These are phyloP conservation scores for Calonectria fujianensis DNA, from an alignment of 2,329 filamentous ascomycete genomes.

Conservation along the genomic window DNA sequence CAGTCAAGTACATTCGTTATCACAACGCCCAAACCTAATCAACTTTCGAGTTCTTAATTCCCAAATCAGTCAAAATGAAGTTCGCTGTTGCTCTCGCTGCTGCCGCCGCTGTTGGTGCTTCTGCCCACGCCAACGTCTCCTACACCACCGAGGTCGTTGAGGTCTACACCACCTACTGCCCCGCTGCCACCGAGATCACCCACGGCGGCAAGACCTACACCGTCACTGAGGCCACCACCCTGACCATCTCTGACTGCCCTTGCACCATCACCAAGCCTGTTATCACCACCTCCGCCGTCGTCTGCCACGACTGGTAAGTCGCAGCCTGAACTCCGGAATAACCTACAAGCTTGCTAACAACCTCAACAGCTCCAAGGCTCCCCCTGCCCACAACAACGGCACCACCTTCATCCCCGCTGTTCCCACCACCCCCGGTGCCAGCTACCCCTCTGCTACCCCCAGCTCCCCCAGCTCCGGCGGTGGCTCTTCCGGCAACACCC, in stretches of 20 bases:
- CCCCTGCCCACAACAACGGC: slow-evolving; percentile 29
- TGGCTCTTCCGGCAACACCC: slow-evolving; percentile 61
- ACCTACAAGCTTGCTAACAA: slow-evolving; percentile 1
- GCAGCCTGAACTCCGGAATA: not conserved
- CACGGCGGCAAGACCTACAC: slow-evolving; percentile 81
- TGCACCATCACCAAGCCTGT: slow-evolving; percentile 80
- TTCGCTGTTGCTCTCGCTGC: slow-evolving; percentile 73
- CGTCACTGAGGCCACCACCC: slow-evolving; percentile 80
- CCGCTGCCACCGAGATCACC: slow-evolving; percentile 77
- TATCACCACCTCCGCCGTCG: slow-evolving; percentile 69
- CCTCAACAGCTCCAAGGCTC: slow-evolving; percentile 36
- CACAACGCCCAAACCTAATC: slow-evolving; percentile 52
- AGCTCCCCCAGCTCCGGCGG: slow-evolving; percentile 47
- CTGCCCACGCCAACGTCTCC: slow-evolving; percentile 66
- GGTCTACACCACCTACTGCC: slow-evolving; percentile 83
- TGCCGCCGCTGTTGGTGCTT: slow-evolving; percentile 71
- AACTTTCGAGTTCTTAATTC: slow-evolving; percentile 63
- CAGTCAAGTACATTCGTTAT: slow-evolving; percentile 56
- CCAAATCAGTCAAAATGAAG: slow-evolving; percentile 78
- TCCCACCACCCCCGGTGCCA: slow-evolving; percentile 47
- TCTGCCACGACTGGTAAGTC: slow-evolving; percentile 73
- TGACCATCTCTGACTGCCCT: slow-evolving; percentile 83
- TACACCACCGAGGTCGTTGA: slow-evolving; percentile 81
- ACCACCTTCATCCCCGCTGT: slow-evolving; percentile 43
- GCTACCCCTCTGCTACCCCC: slow-evolving; percentile 53